Percentiles rank a stretch among this genome's conserved stretches.
These are phyloP conservation scores for Tuber umbilicatum DNA, from an alignment of 495 filamentous ascomycete species.

Conservation along the genomic window DNA sequence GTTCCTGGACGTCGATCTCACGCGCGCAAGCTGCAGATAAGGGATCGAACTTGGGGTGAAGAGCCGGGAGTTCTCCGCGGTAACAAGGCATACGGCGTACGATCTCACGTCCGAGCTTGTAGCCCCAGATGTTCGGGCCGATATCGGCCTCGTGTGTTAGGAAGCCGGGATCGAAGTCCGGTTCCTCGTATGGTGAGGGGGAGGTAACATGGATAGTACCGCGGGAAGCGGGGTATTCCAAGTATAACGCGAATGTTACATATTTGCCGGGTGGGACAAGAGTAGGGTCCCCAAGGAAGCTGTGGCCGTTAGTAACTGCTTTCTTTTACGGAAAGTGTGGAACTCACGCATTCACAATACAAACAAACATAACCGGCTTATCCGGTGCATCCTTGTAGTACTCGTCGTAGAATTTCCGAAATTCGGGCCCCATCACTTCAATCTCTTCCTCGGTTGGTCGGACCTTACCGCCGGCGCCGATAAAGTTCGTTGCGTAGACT, in stretches of 20 bases:
- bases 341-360: constrained; percentile 26
- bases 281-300: constrained; percentile 42
- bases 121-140: constrained; percentile 42
- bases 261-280: constrained; percentile 43
- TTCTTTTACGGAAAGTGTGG: background rate
- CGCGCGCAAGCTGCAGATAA: constrained; percentile 45
- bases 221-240: constrained; percentile 52
- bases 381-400: constrained; percentile 29
- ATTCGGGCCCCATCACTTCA: constrained; percentile 30
- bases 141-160: constrained; percentile 44
- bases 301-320: constrained; percentile 18
- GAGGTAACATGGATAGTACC: constrained; percentile 53
- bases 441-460: constrained; percentile 32
- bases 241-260: constrained; percentile 43
- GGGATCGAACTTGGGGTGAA: constrained; percentile 51
- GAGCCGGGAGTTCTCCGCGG: constrained; percentile 48
- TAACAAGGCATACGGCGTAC: constrained; percentile 50
- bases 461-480: constrained; percentile 37
- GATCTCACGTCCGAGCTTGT: constrained; percentile 55
- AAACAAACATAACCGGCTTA: constrained; percentile 31
- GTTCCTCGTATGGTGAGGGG: constrained; percentile 39
- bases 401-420: constrained; percentile 27
- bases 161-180: constrained; percentile 47
- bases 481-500: constrained; percentile 26
- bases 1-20: constrained; percentile 24